These are phyloP conservation scores for Trichomonas vaginalis DNA, from an alignment of 208 protist genomes.

Conservation along the genomic window DNA sequence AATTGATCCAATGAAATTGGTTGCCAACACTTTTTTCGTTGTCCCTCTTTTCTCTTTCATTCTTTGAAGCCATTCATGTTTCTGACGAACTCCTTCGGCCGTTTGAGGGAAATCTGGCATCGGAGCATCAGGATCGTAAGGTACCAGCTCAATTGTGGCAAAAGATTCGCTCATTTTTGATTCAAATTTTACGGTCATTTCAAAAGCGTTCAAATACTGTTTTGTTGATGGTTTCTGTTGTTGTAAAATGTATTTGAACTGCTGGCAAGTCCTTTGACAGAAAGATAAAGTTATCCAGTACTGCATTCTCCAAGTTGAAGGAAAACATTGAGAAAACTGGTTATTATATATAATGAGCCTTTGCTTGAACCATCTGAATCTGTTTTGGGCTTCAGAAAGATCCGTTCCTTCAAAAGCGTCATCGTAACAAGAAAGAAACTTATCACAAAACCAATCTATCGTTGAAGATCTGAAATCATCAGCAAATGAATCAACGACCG, in stretches of 20 bases:
- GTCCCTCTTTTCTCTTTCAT: not conserved
- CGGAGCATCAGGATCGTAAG: not conserved
- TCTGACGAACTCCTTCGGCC: not conserved
- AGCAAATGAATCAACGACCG: not conserved
- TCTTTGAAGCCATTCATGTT: not conserved
- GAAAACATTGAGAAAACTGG: not conserved
- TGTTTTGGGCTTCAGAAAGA: not conserved
- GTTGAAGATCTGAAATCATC: not conserved
- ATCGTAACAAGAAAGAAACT: not conserved
- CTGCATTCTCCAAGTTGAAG: not conserved
- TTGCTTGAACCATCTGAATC: not conserved
- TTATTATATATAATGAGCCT: not conserved
- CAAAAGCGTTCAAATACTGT: not conserved
- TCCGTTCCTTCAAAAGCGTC: not conserved
- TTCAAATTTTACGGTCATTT: not conserved
- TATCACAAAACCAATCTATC: not conserved
- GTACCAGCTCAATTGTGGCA: not conserved
- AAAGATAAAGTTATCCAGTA: not conserved
- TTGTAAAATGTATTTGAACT: not conserved
- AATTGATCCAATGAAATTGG: not conserved
- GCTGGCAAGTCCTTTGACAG: not conserved
- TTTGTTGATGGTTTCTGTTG: not conserved
- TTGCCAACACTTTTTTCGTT: not conserved
- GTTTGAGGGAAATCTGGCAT: not conserved
- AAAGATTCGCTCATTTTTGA: not conserved